Evolutionary conservation across 805 yeast species (phyloP), one percentile per base, ranked within the genome.

Genomic region (Starmerella ratchasimensis): DNA sequence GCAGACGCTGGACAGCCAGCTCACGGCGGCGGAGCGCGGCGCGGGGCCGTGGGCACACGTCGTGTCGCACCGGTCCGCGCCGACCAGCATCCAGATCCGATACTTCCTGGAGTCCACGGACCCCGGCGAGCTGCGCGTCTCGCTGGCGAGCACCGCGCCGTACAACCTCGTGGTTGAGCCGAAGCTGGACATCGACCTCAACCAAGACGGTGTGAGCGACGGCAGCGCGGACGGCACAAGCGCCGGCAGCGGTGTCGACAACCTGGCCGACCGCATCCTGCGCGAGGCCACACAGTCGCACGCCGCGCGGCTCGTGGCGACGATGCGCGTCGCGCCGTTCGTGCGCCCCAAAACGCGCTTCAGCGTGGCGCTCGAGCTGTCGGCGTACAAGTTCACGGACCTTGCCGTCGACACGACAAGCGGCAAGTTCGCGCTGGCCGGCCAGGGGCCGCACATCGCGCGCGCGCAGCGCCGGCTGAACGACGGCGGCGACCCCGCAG

Each of bases 1-100:
- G 10, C 70, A 75, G 44, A 54, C 73, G 15, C 58, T 80, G 3
- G 72, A 76, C 34, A 62, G 68, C 32, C 80, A 76, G 49, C 55
- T 80, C 40, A 60, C 63, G 23, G 65, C 63, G 16, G 56, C 77
- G 45, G 63, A 63, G 38, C 57, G 60, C 39, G 43, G 38, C 2
- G 44, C 48, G 2, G 64, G 68, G 3, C 49, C 66, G 4, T 78
- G 83, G 83, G 63, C 72, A 36, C 68, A 72, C 7, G 71, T 70
- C 33, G 52, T 81, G 30, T 69, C 71, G 30, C 80, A 72, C 55
- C 62, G 67, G 15, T 72, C 51, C 65, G 64, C 40, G 64, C 74
- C 10, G 74, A 28, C 71, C 8, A 64, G 66, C 16, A 68, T 81
- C 10, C 55, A 65, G 3, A 61, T 80, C 2, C 67, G 69, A 33